Conservation (phyloP, 331 rosid species). For the Rosa hybrid region DNA sequence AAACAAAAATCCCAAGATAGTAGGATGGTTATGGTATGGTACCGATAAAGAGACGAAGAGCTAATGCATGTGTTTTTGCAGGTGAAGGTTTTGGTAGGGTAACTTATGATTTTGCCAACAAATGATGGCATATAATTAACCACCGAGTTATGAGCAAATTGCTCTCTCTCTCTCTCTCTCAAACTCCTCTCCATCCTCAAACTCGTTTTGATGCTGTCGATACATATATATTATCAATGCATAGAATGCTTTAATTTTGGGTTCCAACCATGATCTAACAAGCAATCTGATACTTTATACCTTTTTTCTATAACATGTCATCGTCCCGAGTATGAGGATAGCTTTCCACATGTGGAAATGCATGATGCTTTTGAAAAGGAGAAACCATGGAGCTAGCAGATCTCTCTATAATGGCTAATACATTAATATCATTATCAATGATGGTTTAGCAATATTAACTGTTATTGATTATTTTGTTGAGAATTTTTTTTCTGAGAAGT, state of each 20-base stretch:
- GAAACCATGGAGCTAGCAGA: conserved; percentile 3
- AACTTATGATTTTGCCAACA: neutral
- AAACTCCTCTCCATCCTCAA: neutral
- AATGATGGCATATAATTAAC: neutral
- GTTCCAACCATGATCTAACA: neutral
- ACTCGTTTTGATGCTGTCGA: neutral
- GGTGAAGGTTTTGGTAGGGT: neutral
- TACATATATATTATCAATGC: neutral
- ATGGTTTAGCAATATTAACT: neutral
- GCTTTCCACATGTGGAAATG: conserved; percentile 14
- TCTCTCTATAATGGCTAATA: neutral
- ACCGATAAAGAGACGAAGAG: neutral
- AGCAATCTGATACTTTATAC: neutral
- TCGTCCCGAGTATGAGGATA: conserved; percentile 4
- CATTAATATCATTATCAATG: conserved; percentile 1
- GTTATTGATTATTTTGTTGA: neutral
- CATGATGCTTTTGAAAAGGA: conserved; percentile 7
- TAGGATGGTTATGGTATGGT: neutral
- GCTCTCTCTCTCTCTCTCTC: conserved; percentile 3
- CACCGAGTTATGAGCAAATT: neutral
- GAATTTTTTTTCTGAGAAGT: neutral
- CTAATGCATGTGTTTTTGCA: neutral
- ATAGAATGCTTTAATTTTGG: neutral
- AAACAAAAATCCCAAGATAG: neutral
- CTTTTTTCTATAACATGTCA: neutral